Base-by-base conservation (phyloP, 371 early-diverging fungal species). In the Mucor velutinosus region DNA sequence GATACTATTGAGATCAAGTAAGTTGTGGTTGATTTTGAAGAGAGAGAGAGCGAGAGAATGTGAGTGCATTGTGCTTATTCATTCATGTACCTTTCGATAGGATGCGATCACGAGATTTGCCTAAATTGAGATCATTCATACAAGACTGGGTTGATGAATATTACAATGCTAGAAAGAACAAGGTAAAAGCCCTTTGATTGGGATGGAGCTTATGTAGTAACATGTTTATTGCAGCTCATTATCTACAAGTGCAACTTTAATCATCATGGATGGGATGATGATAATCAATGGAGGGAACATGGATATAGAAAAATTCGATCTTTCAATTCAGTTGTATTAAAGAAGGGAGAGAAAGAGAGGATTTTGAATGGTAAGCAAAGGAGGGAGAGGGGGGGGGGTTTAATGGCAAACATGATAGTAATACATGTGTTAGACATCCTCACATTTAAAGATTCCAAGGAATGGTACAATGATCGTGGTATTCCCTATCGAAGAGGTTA, bases 401-500 rank as follows among this genome's bases (percentile, higher is more conserved):
- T 17, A 7, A 58, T 7, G 30, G 30, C 30, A 43, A 6, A 23
- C 19, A 45, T 25, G 11, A 11, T 29, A 17, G 4, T 41, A 32
- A 58, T 33, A 19, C 1, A 4, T 4, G 1, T 43, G n/a, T 49
- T 47, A 66, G 80, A 79, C 63, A 69, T 79, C 10, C 19, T 66
- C 12, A 58, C 65, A 7, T 79, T 79, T 61, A 62, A 64, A 37
- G 47, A 53, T 4, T 70, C 69, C 41, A 71, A 71, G 29, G 60
- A 68, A n/a, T 97, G 97, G 97, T 97, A 96, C 64, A 79, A 89
- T 27, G 91, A 93, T 49, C 86, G 96, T 25, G 96, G 96, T 1
- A 92, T 97, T 45, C 97, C 97, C 1, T 96, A 94, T 67, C 86
- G 97, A 1, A 85, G 99, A 35, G 98, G 98, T 1, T 88, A 88